Base-by-base conservation (phyloP, 164 flowering plant genomes). In the Vitis amurensis region DNA sequence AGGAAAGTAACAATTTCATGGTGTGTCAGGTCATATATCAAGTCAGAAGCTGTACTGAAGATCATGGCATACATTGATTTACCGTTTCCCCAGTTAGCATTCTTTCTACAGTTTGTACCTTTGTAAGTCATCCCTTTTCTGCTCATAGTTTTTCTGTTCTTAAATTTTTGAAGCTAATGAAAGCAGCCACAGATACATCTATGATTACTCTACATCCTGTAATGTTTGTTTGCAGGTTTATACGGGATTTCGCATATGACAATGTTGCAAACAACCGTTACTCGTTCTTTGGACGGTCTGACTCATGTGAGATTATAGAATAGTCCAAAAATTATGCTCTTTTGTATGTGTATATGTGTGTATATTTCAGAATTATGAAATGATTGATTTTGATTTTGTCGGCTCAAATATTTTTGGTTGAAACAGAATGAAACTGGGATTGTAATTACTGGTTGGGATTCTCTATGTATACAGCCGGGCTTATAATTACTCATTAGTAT, bases 31-130 rank as follows among this genome's bases (percentile, higher is more conserved):
- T 87, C 97, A 47, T 91, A 88, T 68, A 90, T 90, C 64, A 93
- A 93, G 73, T 93, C 99, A 66, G 99, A 95, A 62, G 98, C 99
- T 69, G 97, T 93, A 9, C 66, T 91, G 62, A 95, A 87, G 93
- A 95, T 95, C 66, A 93, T 95, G 99, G 90, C 89, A 70, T 89
- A 89, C 81, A 77, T 95, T 14, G 82, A 95, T 70, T 64, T 93
- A 71, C 99, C 99, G 10, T 92, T 88, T 64, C 96, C 98, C 19
- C 98, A 95, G 74, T 79, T 95, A 15, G 96, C 94, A 50, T 80
- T 87, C 59, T 86, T 92, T 71, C 68, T 95, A 30, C 87, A 86
- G 67, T 85, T 95, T 74, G 81, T 90, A 16, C 99, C 99, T 48
- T 68, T 86, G 98, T 95, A 83, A 90, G 97, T 74, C 27, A 50